Evolutionary conservation across 805 yeast species (phyloP), one percentile per base, ranked within the genome.

Genomic region (Cyberlindnera maritima): DNA sequence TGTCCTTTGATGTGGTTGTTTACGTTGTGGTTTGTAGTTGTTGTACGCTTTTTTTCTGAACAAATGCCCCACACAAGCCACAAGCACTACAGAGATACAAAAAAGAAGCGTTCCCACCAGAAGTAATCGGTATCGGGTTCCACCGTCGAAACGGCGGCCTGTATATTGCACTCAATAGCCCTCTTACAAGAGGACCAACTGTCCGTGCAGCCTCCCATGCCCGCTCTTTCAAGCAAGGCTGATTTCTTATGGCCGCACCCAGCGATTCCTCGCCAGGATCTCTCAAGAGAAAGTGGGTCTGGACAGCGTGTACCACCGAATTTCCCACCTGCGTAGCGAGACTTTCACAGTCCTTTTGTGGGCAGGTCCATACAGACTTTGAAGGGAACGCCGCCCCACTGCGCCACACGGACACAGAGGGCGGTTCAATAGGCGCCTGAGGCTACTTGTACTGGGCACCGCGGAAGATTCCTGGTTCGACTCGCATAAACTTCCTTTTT

Each of bases 111-210:
- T 62, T 63, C 79, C 69, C 74, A 62, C 61, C 67, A 68, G 77
- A 36, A 72, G 68, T 76, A 77, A 76, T 76, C 81, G 81, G 81
- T 76, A 76, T 76, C 81, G 81, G 75, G 81, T 76, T 73, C 69
- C 55, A 48, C 47, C 21, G 32, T 18, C 48, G 34, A 21, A n/a
- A n/a, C n/a, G 46, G 59, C 59, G 62, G 78, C 74, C 72, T 78
- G 78, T 77, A 71, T 68, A 77, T 77, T 77, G 81, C 80, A 77
- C 81, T 77, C 72, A 77, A 76, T 62, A 74, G 77, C 72, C 74
- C 62, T 48, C 53, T 29, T 10, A 28, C 19, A 21, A 32, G 26
- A 61, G 66, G 68, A 63, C 78, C 80, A 76, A 76, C 80, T 76
- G 72, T 67, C 76, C 77, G 76, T 74, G 65, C 64, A 62, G 76